Evolutionary conservation across 2,329 filamentous ascomycete genomes (phyloP).

Genomic region (Aspergillus texensis): DNA sequence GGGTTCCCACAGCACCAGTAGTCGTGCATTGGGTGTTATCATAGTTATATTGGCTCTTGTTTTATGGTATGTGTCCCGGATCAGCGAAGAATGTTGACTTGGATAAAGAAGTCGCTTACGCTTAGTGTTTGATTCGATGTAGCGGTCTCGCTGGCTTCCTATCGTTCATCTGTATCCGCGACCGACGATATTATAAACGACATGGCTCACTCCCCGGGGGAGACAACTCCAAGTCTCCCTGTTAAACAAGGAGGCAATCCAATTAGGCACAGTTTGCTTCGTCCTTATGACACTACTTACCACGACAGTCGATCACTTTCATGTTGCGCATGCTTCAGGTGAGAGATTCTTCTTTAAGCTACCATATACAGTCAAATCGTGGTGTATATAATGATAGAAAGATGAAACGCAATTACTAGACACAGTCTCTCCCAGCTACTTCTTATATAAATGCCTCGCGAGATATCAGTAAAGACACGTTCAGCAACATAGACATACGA

Average conservation of each 20-base stretch:
- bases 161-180: slow-evolving; percentile 19
- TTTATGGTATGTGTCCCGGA: slow-evolving; percentile 17
- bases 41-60: slow-evolving; percentile 17
- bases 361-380: no score
- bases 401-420: no score
- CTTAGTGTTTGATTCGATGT: not conserved
- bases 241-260: not conserved
- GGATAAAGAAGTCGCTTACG: not conserved
- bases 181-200: slow-evolving; percentile 16
- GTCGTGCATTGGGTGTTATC: slow-evolving; percentile 24
- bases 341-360: not conserved
- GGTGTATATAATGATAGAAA: no score
- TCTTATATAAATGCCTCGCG: no score
- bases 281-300: not conserved
- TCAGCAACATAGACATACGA: no score
- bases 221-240: not conserved
- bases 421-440: no score
- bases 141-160: slow-evolving; percentile 17
- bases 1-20: slow-evolving; percentile 13
- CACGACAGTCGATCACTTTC: not conserved
- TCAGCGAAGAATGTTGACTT: no score
- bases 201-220: slow-evolving; percentile 10
- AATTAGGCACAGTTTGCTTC: not conserved
- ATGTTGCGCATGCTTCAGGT: not conserved
- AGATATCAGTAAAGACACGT: no score